phyloP scores from a whole-genome alignment of 2,329 filamentous ascomycete species.

The Colletotrichum musicola region DNA sequence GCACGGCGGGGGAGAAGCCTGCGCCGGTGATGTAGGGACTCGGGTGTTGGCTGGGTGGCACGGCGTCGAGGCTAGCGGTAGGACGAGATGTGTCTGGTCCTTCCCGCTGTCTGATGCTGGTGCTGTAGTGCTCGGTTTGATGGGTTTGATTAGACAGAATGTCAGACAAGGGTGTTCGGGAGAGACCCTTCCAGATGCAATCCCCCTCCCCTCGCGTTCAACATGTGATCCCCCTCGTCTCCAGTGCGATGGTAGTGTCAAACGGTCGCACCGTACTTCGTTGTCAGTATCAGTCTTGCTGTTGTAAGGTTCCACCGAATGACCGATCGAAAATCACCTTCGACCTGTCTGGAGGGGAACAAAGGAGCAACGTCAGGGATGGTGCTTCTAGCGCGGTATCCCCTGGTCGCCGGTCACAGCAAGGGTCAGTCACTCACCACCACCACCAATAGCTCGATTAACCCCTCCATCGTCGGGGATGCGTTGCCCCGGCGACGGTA shows the following conservation, averaged over 20 bases:
- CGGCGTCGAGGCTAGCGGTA: neutral
- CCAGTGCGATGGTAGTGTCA: too few relatives aligned
- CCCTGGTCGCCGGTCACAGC: neutral
- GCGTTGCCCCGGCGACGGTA: constrained; percentile 18
- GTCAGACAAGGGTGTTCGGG: neutral
- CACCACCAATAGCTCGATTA: neutral
- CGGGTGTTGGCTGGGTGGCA: constrained; percentile 11
- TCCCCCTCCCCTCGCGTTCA: constrained; percentile 4
- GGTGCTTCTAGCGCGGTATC: too few relatives aligned
- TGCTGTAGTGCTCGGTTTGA: constrained; percentile 13
- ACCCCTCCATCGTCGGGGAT: neutral
- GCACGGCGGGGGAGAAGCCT: too few relatives aligned
- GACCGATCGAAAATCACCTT: constrained; percentile 3
- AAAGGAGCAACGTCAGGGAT: constrained; percentile 24
- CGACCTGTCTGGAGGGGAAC: neutral
- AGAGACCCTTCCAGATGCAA: neutral
- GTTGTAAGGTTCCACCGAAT: neutral
- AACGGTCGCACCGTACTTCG: too few relatives aligned
- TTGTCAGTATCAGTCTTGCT: neutral
- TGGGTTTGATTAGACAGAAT: constrained; percentile 21
- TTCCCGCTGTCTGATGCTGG: neutral
- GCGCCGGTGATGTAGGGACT: too few relatives aligned
- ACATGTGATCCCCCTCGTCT: constrained; percentile 24
- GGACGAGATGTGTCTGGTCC: neutral
- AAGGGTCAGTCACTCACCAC: constrained; percentile 7